Base-by-base conservation (phyloP, 306 rosid species). In the Boehmeria nivea region DNA sequence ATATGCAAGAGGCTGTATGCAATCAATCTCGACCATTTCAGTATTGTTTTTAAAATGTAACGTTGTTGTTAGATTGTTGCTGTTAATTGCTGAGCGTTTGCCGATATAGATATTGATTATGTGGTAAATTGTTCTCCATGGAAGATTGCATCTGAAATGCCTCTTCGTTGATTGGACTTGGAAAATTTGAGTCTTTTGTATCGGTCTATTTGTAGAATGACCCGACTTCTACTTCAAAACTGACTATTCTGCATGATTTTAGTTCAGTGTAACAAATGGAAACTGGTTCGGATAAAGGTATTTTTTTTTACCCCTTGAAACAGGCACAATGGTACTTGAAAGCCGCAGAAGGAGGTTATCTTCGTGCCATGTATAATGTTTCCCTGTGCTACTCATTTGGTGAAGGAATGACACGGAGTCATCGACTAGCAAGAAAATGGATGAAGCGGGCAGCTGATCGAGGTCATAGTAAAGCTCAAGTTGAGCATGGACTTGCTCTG, bases 371-470 rank as follows among this genome's bases (percentile, higher is more conserved):
- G 98, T 90, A 87, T 72, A 87, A 90, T 49, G 52, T 75, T 17
- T 78, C 95, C 28, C 66, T 87, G 19, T 90, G 98, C 73, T 87
- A 76, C 80, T 72, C 84, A 15, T 66, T 49, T 49, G 95, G 94
- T 64, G 91, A 87, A 70, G 95, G 98, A 5, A 34, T 90, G 63
- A 12, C 58, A 6, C 87, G 34, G 18, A 78, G 69, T 73, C 88
- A 66, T 72, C 77, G 68, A 54, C 53, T 55, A 28, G 94, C 85
- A 26, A 84, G 86, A 59, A 87, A 78, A 64, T 90, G 98, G 94
- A 87, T 84, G 98, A 82, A 82, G 83, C 78, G 80, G 63, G 98
- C 95, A 40, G 98, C 95, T 20, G 95, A 90, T 63, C 78, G 68
- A 14, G 91, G 91, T 63, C 95, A 90, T 34, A 55, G 67, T 60